These are phyloP conservation scores for Ormosia emarginata DNA, from an alignment of 306 rosid genomes.

Conservation along the genomic window DNA sequence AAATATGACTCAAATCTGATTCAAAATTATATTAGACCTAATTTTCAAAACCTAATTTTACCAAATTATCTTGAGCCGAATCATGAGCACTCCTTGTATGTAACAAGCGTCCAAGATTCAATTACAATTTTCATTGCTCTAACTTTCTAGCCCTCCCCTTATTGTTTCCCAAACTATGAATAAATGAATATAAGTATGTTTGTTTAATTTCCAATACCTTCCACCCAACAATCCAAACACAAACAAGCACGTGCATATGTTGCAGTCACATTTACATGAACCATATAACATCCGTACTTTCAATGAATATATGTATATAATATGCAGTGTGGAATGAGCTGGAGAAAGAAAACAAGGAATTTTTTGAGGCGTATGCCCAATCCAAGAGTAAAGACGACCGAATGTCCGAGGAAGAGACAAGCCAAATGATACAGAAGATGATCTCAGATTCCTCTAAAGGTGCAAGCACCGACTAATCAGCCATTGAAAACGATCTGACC, in stretches of 20 bases:
- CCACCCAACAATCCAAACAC: not conserved
- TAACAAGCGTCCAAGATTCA: not conserved
- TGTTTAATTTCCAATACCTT: not conserved
- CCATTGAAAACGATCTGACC: conserved; percentile 33
- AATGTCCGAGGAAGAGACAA: conserved; percentile 90
- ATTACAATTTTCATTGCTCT: not conserved
- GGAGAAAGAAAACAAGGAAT: conserved; percentile 85
- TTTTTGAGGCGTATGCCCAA: conserved; percentile 68
- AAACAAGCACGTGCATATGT: not conserved
- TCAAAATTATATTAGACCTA: too few species aligned
- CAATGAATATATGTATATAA: not conserved
- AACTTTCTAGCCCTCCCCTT: too few species aligned
- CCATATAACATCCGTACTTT: conserved; percentile 2
- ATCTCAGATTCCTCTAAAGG: conserved; percentile 65
- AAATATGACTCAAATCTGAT: too few species aligned
- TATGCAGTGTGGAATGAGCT: conserved; percentile 88
- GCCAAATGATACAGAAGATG: conserved; percentile 66
- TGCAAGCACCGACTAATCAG: conserved; percentile 26
- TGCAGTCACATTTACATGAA: conserved; percentile 1
- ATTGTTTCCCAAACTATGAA: too few species aligned
- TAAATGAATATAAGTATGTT: too few species aligned
- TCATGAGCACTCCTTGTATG: too few species aligned
- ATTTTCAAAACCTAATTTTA: too few species aligned
- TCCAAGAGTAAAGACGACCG: conserved; percentile 54
- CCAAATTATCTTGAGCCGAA: too few species aligned